Conservation (phyloP, 352 stramenopile species). For the Pythium sp. region DNA sequence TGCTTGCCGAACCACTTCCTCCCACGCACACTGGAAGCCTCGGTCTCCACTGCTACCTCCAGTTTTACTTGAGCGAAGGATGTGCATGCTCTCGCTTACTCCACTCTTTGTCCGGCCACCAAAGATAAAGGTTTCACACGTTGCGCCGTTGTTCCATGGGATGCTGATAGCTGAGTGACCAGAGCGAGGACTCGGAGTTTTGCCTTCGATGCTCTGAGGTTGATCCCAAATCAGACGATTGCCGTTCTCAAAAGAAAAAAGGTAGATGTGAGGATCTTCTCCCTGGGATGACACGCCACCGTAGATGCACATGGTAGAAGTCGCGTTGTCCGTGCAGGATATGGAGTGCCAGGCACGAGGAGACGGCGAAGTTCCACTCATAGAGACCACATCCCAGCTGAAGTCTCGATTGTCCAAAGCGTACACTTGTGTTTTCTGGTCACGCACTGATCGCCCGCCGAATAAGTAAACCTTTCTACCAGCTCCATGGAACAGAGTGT, state of each 20-base stretch:
- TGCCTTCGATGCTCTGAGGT: constrained; percentile 13
- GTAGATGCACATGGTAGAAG: constrained; percentile 39
- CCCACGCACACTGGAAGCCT: constrained; percentile 24
- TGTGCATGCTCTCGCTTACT: constrained; percentile 48
- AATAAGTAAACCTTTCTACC: constrained; percentile 37
- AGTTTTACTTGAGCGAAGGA: constrained; percentile 13
- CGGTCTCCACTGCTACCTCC: not conserved
- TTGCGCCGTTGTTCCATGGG: constrained; percentile 7
- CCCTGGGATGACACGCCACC: constrained; percentile 56
- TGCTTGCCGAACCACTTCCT: constrained; percentile 12
- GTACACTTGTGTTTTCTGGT: constrained; percentile 53
- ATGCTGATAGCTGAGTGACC: constrained; percentile 47
- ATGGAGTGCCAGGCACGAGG: constrained; percentile 63
- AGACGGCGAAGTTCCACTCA: constrained; percentile 25
- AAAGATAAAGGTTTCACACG: constrained; percentile 40
- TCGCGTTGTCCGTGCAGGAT: constrained; percentile 21
- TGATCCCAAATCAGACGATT: constrained; percentile 28
- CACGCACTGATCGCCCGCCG: constrained; percentile 55
- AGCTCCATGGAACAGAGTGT: constrained; percentile 42
- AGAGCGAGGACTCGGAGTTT: constrained; percentile 36
- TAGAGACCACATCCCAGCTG: constrained; percentile 45
- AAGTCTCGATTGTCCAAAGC: constrained; percentile 39
- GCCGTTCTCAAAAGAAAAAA: constrained; percentile 21
- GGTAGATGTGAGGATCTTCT: constrained; percentile 46
- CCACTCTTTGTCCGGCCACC: constrained; percentile 61